Evolutionary conservation across 805 yeast species (phyloP), one percentile per base, ranked within the genome.

Genomic region (Ogataea ramenticola): DNA sequence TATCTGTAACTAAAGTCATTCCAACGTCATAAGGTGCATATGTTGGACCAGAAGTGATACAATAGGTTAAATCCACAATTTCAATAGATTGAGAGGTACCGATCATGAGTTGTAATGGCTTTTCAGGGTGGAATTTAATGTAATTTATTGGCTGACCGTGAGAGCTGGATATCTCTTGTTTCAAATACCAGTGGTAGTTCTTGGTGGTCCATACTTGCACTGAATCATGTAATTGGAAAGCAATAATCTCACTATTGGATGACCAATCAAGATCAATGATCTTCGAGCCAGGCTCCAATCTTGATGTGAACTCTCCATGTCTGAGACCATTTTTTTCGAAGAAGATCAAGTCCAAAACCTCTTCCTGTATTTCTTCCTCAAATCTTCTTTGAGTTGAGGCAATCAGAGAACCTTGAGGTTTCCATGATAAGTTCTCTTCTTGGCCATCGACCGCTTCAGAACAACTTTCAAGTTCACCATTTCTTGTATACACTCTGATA

Each of bases 121-220:
- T 85, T 58, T 90, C 98, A 1, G 95, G 91, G 58, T 91, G 97
- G 80, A 96, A 93, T 56, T 73, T 77, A 41, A 76, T 66, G 54
- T 72, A 80, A 5, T 50, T 17, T 21, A 75, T 62, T 32, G 62
- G 56, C 32, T 60, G 63, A 21, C 56, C 60, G 2, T 45, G 46
- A 29, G 54, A 49, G 10, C 69, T 60, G 44, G 54, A 53, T 2
- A 90, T 63, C 55, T 85, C 95, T 61, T 86, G 95, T 57, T 93
- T 93, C 53, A 90, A 71, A 62, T 86, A 89, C 99, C 99, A 93
- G 58, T 90, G 95, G 63, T 90, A 93, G 62, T 93, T 93, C 58
- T 86, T 89, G 3, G 86, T 72, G 1, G 95, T 81, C 97, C 97
- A 93, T 21, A 93, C 63, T 58, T 85, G 95, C n/a, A 93, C 73